A percentile compares a stretch with the other conserved stretches of the same genome.
Evolutionary conservation across 2,329 filamentous ascomycete species (phyloP).

Genomic region (Ilyonectria robusta): DNA sequence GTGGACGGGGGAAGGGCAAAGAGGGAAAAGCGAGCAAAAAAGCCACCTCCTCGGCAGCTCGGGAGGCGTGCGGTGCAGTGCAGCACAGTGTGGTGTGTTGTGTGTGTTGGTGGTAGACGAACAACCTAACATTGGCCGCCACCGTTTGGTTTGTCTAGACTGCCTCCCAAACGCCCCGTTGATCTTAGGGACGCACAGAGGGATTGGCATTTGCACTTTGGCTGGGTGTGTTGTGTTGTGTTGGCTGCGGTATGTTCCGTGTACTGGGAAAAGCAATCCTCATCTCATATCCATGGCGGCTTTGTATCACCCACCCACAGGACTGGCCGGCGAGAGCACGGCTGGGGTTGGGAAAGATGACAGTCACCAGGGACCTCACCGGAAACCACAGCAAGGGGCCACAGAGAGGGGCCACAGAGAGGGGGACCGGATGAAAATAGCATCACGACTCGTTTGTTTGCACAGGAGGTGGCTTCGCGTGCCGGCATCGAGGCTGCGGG

Average conservation of each 20-base stretch:
- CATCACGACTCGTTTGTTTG: neutral
- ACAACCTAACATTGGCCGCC: neutral
- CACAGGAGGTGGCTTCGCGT: conserved; percentile 2
- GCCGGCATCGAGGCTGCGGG: neutral
- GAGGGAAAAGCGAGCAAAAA: neutral
- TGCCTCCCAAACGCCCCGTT: conserved; percentile 3
- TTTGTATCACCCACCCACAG: conserved; percentile 14
- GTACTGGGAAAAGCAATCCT: conserved; percentile 19
- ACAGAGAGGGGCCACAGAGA: neutral
- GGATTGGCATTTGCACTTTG: neutral
- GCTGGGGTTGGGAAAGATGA: conserved; percentile 3
- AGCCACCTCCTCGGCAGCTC: neutral
- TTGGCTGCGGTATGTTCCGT: conserved; percentile 3
- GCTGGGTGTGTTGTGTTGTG: neutral
- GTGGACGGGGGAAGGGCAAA: neutral
- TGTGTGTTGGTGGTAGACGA: conserved; percentile 1
- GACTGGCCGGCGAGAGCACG: neutral
- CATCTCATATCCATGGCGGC: conserved; percentile 7
- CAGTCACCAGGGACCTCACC: neutral
- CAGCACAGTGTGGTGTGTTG: neutral
- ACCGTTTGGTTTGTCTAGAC: neutral
- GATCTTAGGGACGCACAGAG: neutral
- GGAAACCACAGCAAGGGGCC: neutral
- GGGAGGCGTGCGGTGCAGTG: neutral
- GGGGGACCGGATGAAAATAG: conserved; percentile 19